phyloP scores from a whole-genome alignment of 208 protist species.

The Blechomonas ayalai region DNA sequence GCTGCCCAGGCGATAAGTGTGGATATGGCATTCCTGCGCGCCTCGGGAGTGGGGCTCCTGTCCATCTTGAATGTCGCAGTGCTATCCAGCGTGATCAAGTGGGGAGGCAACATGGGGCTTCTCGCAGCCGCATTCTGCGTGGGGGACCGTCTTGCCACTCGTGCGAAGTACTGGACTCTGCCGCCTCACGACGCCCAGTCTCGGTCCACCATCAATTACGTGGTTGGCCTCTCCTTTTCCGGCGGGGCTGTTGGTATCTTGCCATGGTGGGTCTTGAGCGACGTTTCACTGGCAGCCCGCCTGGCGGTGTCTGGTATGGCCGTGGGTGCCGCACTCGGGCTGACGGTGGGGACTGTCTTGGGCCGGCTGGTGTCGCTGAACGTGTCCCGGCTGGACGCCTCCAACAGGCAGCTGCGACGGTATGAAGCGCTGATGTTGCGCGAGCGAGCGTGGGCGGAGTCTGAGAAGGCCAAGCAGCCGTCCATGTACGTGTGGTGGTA shows the following conservation, averaged over 20 bases:
- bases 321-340: conserved; percentile 55
- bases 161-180: conserved; percentile 31
- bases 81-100: conserved; percentile 74
- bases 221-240: conserved; percentile 54
- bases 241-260: conserved; percentile 68
- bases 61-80: conserved; percentile 83
- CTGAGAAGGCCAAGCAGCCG: conserved; percentile 24
- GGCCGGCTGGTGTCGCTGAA: conserved; percentile 62
- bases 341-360: conserved; percentile 47
- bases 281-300: conserved; percentile 43
- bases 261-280: conserved; percentile 85
- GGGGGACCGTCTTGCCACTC: conserved; percentile 50
- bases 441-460: conserved; percentile 46
- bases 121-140: conserved; percentile 62
- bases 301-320: conserved; percentile 48
- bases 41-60: conserved; percentile 69
- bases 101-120: conserved; percentile 67
- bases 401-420: conserved; percentile 59
- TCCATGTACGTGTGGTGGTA: conserved; percentile 68
- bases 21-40: conserved; percentile 74
- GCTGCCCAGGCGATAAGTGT: conserved; percentile 68
- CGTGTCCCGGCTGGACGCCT: conserved; percentile 55
- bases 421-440: conserved; percentile 82
- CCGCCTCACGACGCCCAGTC: conserved; percentile 53
- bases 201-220: conserved; percentile 71